Percentiles rank a stretch among this genome's conserved stretches.
phyloP scores from a whole-genome alignment of 768 basidiomycete species.

The Ramaria sp. region DNA sequence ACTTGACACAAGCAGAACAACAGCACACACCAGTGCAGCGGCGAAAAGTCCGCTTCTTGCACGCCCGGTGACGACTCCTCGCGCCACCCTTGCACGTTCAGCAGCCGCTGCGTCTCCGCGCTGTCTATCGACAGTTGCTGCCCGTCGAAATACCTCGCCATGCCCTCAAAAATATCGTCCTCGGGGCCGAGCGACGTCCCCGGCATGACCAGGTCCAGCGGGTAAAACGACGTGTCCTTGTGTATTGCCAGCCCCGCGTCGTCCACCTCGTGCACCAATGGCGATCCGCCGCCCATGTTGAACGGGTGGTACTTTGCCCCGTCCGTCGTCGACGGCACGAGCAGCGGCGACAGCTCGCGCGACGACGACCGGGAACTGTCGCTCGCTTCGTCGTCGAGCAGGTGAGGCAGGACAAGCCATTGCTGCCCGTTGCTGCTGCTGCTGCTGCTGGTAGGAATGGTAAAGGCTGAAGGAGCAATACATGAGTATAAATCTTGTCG shows the following conservation, averaged over 20 bases:
- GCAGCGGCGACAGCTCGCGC: constrained; percentile 4
- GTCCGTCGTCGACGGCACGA: not conserved
- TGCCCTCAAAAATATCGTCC: not conserved
- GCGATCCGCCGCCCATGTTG: not conserved
- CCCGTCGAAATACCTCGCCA: not conserved
- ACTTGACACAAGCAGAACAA: not conserved
- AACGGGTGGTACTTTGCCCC: not conserved
- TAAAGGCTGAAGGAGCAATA: constrained; percentile 2
- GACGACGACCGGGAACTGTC: constrained; percentile 7
- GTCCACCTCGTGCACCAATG: not conserved
- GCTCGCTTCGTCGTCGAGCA: constrained; percentile 5
- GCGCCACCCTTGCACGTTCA: not conserved
- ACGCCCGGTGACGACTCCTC: too few species aligned
- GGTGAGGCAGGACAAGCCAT: constrained; percentile 1
- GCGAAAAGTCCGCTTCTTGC: not conserved
- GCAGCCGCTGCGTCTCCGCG: not conserved
- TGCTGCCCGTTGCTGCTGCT: too few species aligned
- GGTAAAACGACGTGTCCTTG: not conserved
- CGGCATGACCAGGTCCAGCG: not conserved
- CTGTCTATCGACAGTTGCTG: too few species aligned
- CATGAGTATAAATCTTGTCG: too few species aligned
- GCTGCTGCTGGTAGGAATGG: constrained; percentile 1
- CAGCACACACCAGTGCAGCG: not conserved
- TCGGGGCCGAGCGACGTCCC: not conserved
- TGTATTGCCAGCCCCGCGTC: not conserved